phyloP scores from a whole-genome alignment of 352 stramenopile genomes.

The Bremia lactucae region DNA sequence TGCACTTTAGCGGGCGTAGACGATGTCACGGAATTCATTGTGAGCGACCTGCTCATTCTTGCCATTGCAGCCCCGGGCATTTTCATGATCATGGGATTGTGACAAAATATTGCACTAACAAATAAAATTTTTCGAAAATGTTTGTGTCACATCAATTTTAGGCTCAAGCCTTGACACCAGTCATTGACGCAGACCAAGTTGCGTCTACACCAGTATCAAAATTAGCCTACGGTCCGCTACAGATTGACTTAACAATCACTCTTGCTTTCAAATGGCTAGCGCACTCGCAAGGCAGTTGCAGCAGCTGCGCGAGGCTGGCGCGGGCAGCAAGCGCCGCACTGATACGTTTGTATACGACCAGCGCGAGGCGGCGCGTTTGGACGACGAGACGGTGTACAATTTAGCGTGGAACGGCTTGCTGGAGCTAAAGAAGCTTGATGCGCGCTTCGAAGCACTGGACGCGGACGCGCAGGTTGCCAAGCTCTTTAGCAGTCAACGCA shows the following conservation, averaged over 20 bases:
- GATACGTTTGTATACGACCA: constrained; percentile 81
- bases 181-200: constrained; percentile 27
- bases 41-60: constrained; percentile 1
- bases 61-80: constrained; percentile 2
- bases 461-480: constrained; percentile 32
- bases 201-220: constrained; percentile 13
- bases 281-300: constrained; percentile 71
- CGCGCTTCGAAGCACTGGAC: constrained; percentile 56
- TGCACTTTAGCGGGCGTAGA: not conserved
- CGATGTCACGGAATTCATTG: constrained; percentile 7
- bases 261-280: constrained; percentile 34
- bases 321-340: constrained; percentile 70
- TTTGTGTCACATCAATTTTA: constrained; percentile 1
- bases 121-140: not conserved
- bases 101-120: not conserved
- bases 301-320: constrained; percentile 63
- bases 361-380: constrained; percentile 65
- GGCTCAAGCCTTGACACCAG: constrained; percentile 10
- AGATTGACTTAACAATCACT: constrained; percentile 9
- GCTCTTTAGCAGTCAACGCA: constrained; percentile 62
- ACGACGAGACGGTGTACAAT: constrained; percentile 81
- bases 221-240: constrained; percentile 10
- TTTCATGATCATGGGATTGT: not conserved
- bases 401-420: constrained; percentile 73
- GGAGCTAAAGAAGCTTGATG: constrained; percentile 71